phyloP scores from a whole-genome alignment of 495 filamentous ascomycete genomes.

The Neurospora cerealis region DNA sequence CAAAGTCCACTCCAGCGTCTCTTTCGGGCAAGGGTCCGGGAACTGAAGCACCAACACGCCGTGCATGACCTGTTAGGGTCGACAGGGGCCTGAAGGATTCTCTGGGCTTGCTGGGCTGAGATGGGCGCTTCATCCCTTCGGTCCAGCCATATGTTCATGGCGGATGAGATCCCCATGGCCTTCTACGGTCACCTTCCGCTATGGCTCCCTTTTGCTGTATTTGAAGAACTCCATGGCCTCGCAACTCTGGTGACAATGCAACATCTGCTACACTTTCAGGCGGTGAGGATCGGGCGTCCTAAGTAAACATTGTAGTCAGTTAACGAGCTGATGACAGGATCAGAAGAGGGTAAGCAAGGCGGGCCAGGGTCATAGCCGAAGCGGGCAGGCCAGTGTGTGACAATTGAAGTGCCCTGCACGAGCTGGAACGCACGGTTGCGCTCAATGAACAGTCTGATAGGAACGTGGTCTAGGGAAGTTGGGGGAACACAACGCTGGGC shows the following conservation, averaged over 20 bases:
- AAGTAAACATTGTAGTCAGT: neutral
- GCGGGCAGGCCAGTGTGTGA: neutral
- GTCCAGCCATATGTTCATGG: neutral
- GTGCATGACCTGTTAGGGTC: neutral
- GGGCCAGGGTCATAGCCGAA: neutral
- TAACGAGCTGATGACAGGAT: neutral
- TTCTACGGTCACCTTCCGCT: neutral
- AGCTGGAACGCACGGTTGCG: neutral
- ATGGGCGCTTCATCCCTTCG: conserved; percentile 1
- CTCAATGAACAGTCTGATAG: neutral
- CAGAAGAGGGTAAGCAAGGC: neutral
- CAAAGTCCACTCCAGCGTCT: neutral
- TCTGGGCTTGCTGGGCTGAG: conserved; percentile 5
- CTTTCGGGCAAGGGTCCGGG: neutral
- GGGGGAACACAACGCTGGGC: neutral
- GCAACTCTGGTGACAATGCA: neutral
- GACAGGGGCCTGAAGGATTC: conserved; percentile 1
- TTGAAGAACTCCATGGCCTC: neutral
- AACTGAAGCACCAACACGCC: neutral
- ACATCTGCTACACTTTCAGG: neutral
- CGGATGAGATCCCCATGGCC: neutral
- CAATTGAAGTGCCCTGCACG: neutral
- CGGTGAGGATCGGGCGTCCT: neutral
- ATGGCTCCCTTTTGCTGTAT: neutral
- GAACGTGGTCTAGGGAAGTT: neutral